Conservation (phyloP, 257 asterid genomes). For the Gentiana macrophylla region DNA sequence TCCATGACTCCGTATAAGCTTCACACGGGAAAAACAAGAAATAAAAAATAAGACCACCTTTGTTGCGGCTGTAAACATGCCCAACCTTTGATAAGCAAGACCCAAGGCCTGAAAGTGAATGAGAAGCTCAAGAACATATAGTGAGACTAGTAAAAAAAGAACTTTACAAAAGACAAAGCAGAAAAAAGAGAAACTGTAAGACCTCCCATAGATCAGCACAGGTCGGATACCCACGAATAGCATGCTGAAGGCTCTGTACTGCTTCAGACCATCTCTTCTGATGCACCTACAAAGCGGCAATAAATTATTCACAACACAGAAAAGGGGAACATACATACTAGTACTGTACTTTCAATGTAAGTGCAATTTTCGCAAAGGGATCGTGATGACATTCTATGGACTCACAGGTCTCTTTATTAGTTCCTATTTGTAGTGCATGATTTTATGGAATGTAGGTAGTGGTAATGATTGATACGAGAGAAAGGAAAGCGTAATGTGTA, state of each 20-base stretch:
- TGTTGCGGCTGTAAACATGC: conserved; percentile 95
- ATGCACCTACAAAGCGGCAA: conserved; percentile 45
- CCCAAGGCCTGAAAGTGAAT: conserved; percentile 56
- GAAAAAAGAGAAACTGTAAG: background rate
- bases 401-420: background rate
- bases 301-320: background rate
- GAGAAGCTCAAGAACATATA: conserved; percentile 6
- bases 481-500: no score
- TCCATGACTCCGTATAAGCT: no score
- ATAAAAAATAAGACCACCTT: conserved; percentile 40
- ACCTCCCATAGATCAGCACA: conserved; percentile 98
- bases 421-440: no score
- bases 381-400: background rate
- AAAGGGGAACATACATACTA: background rate
- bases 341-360: background rate
- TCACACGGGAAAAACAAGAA: background rate
- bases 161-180: background rate
- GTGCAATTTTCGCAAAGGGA: background rate
- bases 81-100: conserved; percentile 86
- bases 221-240: conserved; percentile 84
- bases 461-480: no score
- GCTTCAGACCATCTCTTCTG: conserved; percentile 90
- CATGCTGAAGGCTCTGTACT: conserved; percentile 81
- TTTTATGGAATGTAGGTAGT: no score
- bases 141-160: conserved; percentile 4